Conservation (phyloP, 2,329 filamentous ascomycete genomes). For the Trichoderma simmonsii region DNA sequence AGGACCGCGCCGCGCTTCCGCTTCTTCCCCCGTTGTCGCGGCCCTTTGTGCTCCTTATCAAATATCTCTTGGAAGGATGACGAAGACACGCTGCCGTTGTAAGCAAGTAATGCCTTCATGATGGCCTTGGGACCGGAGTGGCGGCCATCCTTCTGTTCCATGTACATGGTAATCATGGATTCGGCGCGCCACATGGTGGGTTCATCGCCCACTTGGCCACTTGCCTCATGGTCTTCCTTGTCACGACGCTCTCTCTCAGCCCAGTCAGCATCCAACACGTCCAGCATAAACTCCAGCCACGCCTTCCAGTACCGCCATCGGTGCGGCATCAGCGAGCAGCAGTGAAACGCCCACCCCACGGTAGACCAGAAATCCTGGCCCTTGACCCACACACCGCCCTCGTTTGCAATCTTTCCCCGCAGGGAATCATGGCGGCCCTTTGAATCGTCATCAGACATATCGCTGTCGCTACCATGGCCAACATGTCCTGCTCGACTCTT, state of each 20-base stretch:
- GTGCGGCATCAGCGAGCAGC: constrained; percentile 66
- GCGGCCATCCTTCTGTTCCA: constrained; percentile 45
- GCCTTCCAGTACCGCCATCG: constrained; percentile 79
- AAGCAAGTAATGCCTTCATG: constrained; percentile 64
- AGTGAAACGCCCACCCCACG: constrained; percentile 91
- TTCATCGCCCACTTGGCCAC: constrained; percentile 25
- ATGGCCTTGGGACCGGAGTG: constrained; percentile 52
- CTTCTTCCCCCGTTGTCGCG: constrained; percentile 43
- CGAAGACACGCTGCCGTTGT: constrained; percentile 53
- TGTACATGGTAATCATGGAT: constrained; percentile 61
- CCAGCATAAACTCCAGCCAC: constrained; percentile 78
- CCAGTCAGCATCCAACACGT: constrained; percentile 72
- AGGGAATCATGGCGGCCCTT: constrained; percentile 52
- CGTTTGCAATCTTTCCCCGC: constrained; percentile 57
- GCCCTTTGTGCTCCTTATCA: constrained; percentile 53
- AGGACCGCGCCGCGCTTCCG: constrained; percentile 47
- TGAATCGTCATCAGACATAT: constrained; percentile 36
- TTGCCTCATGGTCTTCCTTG: constrained; percentile 28
- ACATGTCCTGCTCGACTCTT: constrained; percentile 35
- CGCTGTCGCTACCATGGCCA: constrained; percentile 42
- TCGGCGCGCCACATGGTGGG: constrained; percentile 39
- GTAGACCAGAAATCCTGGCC: constrained; percentile 86
- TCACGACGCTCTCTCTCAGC: constrained; percentile 54
- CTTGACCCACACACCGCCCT: constrained; percentile 67
- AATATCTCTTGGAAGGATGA: constrained; percentile 65